Percentiles rank a stretch among this genome's conserved stretches.
Evolutionary conservation across 2,329 filamentous ascomycete genomes (phyloP).

Genomic region (Paecilomyces fulvus): DNA sequence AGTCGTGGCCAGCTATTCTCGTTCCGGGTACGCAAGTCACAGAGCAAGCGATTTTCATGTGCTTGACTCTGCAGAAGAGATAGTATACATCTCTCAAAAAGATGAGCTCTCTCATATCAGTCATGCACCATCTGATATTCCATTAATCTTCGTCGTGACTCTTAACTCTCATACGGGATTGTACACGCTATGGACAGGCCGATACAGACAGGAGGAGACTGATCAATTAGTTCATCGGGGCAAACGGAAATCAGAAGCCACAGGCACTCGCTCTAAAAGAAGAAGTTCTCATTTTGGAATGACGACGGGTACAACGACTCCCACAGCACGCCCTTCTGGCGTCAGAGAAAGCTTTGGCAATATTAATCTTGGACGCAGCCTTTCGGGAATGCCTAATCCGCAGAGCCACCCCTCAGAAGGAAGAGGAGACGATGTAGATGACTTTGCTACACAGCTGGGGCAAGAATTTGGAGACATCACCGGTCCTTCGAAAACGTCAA

Average conservation of each 20-base stretch:
- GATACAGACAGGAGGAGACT: constrained; percentile 62
- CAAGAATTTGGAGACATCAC: constrained; percentile 53
- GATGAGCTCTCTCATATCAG: constrained; percentile 35
- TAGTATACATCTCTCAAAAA: constrained; percentile 69
- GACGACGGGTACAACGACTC: constrained; percentile 66
- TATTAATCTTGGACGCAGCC: constrained; percentile 35
- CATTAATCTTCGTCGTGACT: constrained; percentile 69
- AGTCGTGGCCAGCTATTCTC: constrained; percentile 53
- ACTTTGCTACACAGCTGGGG: constrained; percentile 62
- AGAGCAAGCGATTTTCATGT: constrained; percentile 41
- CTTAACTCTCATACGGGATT: constrained; percentile 66
- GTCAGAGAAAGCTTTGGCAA: constrained; percentile 70
- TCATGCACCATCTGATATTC: constrained; percentile 33
- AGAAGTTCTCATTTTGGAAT: constrained; percentile 56
- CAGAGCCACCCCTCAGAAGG: constrained; percentile 35
- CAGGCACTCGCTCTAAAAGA: constrained; percentile 58
- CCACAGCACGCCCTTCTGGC: constrained; percentile 55
- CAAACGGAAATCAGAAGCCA: constrained; percentile 45
- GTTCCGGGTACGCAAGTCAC: constrained; percentile 18
- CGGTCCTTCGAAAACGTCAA: constrained; percentile 51
- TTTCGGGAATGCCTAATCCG: constrained; percentile 31
- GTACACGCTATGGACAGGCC: constrained; percentile 78
- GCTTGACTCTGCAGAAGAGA: constrained; percentile 69
- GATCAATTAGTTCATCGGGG: constrained; percentile 35
- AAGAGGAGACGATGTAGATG: constrained; percentile 49